A percentile compares a stretch with the other conserved stretches of the same genome.
Conservation (phyloP, 75 land plant species). For the Cupressus sempervirens region DNA sequence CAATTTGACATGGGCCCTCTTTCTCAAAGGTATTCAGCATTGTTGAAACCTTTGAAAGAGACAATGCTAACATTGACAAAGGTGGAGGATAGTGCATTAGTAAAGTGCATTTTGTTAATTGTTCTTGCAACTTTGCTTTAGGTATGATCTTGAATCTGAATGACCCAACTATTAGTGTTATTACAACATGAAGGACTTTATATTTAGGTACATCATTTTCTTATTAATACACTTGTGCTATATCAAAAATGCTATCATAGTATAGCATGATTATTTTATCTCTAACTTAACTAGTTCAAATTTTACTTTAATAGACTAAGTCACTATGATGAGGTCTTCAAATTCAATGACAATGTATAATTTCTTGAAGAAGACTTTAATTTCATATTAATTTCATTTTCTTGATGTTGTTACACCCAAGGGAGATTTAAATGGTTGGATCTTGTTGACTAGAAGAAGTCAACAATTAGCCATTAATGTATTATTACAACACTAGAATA, state of each 20-base stretch:
- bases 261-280: background rate
- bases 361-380: background rate
- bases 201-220: background rate
- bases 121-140: constrained; percentile 81
- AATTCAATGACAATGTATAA: background rate
- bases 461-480: background rate
- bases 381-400: background rate
- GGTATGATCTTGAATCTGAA: constrained; percentile 33
- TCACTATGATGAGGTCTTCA: background rate
- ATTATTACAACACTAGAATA: background rate
- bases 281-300: background rate
- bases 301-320: background rate
- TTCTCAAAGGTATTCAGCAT: constrained; percentile 59
- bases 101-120: constrained; percentile 45
- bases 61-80: constrained; percentile 74
- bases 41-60: constrained; percentile 89
- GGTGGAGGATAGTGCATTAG: constrained; percentile 49
- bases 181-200: background rate
- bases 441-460: background rate
- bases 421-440: background rate
- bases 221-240: background rate
- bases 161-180: background rate
- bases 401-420: background rate
- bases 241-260: background rate
- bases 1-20: constrained; percentile 82